Evolutionary conservation across 352 stramenopile genomes (phyloP), one percentile per base, ranked within the genome.

Genomic region (Pythium oligandrum): DNA sequence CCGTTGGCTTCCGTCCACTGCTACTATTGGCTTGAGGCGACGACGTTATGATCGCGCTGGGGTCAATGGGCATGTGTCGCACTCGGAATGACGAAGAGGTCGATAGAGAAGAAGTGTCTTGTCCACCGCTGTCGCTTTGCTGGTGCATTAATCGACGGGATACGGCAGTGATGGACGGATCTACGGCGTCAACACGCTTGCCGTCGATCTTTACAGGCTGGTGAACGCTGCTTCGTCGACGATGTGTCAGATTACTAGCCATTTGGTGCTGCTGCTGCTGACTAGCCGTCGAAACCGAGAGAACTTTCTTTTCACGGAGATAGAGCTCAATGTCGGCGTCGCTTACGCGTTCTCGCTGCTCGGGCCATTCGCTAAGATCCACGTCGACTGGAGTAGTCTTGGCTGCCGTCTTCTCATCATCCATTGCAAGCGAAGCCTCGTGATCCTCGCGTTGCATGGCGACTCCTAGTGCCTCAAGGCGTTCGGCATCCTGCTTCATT

Each of bases 271-370:
- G 33, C 31, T 38, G 45, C 10, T 30, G 10, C 45, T 8, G 30
- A 6, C 43, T 10, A 48, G 43, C n/a, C 11, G 10, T 31, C 43
- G 43, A n/a, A 26, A 26, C 17, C 17, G 17, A 26, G 17, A 26
- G 51, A 8, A 89, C 71, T 30, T 68, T 72, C 58, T 81, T 78
- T 38, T 90, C 74, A 4, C 55, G 58, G 17, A 87, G 40, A 52
- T 78, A 96, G 3, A 85, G 60, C 17, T 89, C 73, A 38, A 96
- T 75, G 50, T 97, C 87, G 30, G 61, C 57, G 36, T 91, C 73
- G n/a, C 71, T 88, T 17, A 96, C 76, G 30, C 83, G 74, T 40
- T 95, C 81, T 40, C 81, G 78, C 55, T 96, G 83, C 64, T 97
- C 90, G 0, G 89, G 88, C 86, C 86, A 97, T 66, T 97, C 88